phyloP scores from a whole-genome alignment of 306 rosid species.

The Hippophae rhamnoides region DNA sequence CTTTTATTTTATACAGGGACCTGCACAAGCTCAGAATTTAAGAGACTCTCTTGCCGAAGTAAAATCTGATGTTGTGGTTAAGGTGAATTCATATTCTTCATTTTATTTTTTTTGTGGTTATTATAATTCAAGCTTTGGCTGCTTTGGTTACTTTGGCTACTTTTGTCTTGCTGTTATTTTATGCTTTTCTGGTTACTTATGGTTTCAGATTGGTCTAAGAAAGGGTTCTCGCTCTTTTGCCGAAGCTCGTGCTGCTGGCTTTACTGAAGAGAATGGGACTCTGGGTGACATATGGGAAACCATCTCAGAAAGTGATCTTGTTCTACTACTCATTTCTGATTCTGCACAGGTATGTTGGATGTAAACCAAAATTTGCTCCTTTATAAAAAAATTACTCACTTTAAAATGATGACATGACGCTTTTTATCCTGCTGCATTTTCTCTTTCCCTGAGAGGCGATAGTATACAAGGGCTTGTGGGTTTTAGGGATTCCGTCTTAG shows the following conservation, averaged over 20 bases:
- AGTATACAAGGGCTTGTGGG: no score
- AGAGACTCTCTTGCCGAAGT: constrained; percentile 83
- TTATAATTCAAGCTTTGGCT: background rate
- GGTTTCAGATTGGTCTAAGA: constrained; percentile 77
- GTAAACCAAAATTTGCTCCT: background rate
- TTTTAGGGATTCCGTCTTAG: no score
- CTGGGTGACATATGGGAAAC: constrained; percentile 94
- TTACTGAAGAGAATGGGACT: constrained; percentile 84
- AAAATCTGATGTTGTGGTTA: constrained; percentile 82
- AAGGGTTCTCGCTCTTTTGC: constrained; percentile 84
- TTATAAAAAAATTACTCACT: background rate
- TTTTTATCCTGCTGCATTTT: background rate
- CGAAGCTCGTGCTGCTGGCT: constrained; percentile 91
- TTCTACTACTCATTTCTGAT: constrained; percentile 85
- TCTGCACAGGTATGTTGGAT: constrained; percentile 75
- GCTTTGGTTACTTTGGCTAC: background rate
- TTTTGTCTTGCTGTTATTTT: background rate
- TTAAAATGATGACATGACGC: background rate
- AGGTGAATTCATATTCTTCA: constrained; percentile 39
- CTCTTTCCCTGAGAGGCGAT: background rate
- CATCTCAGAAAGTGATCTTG: constrained; percentile 76
- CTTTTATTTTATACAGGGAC: constrained; percentile 45
- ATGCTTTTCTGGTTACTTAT: background rate
- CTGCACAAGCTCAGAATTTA: constrained; percentile 97
- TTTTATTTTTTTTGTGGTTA: background rate